Base-by-base conservation (phyloP, 2,329 filamentous ascomycete species). In the Microcyclospora pomicola region DNA sequence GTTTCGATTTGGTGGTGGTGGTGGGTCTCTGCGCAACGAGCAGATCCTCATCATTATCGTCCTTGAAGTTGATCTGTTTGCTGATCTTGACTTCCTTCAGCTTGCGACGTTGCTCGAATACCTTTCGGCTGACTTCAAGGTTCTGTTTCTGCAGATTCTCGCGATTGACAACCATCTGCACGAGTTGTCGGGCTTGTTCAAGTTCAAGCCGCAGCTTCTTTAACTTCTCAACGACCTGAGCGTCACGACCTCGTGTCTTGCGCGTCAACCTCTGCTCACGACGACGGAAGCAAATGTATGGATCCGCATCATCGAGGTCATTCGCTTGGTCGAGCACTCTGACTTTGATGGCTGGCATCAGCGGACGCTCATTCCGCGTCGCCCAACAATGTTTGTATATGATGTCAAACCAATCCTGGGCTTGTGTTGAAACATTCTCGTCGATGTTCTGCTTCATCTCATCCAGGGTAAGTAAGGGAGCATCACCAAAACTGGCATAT, bases 261-360 rank as follows among this genome's bases (percentile, higher is more conserved):
- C 91, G 82, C 35, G 86, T 88, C 59, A 93, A 85, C 41, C 91
- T 80, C 34, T 93, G 83, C 62, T 98, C 91, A 46, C 91, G 82
- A 50, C 91, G 78, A 57, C 91, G 77, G 73, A 98, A 98, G 64
- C 91, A 98, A 53, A 98, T 87, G 64, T 94, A 98, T 35, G 91
- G 91, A 62, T 98, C 91, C 52, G 83, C 77, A 58, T 98, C 91
- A 60, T 98, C 91, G 43, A 80, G 92, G 48, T 96, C 88, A 56
- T 85, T 82, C 46, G 91, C 85, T 34, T 80, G 92, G 65, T 98
- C 91, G 48, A 94, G 91, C 15, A 56, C 44, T 11, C 53, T 45
- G n/a, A 56, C 52, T 66, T 95, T 95, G 58, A 96, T 75, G 15
- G 68, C 71, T 6, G 85, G 76, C 54, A 87, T 80, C 43, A 96